Conservation (phyloP, 176 grass and related monocot species). For the Musa itinerans region DNA sequence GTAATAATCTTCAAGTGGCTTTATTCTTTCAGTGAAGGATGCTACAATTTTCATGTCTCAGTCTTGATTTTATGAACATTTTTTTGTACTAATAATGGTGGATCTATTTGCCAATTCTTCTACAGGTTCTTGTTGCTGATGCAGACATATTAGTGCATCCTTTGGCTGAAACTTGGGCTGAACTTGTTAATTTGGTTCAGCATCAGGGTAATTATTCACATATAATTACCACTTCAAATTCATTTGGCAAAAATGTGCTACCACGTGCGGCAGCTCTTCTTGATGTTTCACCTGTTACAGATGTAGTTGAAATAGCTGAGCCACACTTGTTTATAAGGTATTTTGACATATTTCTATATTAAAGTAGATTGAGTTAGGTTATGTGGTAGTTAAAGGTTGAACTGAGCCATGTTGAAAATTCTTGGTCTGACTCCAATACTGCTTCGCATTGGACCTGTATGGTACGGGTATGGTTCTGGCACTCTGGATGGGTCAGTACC, state of each 20-base stretch:
- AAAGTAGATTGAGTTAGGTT: not conserved
- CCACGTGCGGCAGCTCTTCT: conserved; percentile 76
- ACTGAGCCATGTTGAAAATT: not conserved
- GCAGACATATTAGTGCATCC: conserved; percentile 49
- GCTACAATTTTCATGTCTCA: too few relatives aligned
- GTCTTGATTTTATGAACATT: too few relatives aligned
- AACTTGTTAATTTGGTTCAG: conserved; percentile 62
- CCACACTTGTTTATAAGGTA: conserved; percentile 72
- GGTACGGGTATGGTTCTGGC: too few relatives aligned
- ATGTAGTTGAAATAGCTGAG: conserved; percentile 64
- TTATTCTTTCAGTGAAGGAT: too few relatives aligned
- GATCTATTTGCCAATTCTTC: not conserved
- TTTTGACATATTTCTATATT: not conserved
- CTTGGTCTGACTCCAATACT: too few relatives aligned
- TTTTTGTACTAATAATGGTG: too few relatives aligned
- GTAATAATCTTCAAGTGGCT: too few relatives aligned
- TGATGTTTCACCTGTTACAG: conserved; percentile 87
- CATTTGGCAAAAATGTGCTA: conserved; percentile 93
- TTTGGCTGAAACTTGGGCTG: conserved; percentile 70
- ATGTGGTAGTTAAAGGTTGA: not conserved
- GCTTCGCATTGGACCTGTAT: too few relatives aligned
- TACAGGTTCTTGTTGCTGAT: conserved; percentile 77
- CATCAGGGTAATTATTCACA: conserved; percentile 65
- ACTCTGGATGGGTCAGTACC: too few relatives aligned
- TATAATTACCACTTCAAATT: conserved; percentile 67